Conservation (phyloP, 2,329 filamentous ascomycete genomes). For the Colletotrichum liriopes region DNA sequence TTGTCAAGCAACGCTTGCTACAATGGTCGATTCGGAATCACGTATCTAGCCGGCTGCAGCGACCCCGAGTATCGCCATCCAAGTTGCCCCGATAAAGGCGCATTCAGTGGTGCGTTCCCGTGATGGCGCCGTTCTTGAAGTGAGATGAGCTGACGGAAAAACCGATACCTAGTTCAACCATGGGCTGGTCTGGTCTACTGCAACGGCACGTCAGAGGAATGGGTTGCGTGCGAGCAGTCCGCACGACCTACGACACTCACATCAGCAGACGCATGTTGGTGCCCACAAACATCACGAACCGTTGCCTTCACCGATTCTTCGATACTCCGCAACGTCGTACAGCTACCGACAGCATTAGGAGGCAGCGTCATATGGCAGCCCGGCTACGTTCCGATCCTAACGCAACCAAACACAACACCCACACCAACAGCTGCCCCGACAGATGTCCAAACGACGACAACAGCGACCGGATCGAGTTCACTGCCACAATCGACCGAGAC, state of each 20-base stretch:
- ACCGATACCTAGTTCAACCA: conserved; percentile 39
- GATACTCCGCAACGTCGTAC: conserved; percentile 48
- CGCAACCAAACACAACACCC: conserved; percentile 3
- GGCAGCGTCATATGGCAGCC: conserved; percentile 48
- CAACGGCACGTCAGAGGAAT: conserved; percentile 51
- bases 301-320: conserved; percentile 46
- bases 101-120: conserved; percentile 27
- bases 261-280: conserved; percentile 49
- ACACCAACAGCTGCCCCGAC: background rate
- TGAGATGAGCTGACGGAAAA: background rate
- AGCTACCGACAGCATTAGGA: conserved; percentile 47
- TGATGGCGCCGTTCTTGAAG: background rate
- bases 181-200: conserved; percentile 56
- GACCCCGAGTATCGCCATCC: conserved; percentile 50
- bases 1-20: conserved; percentile 49
- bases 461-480: conserved; percentile 10
- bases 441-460: conserved; percentile 8
- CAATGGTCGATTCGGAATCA: conserved; percentile 48
- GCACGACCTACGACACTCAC: conserved; percentile 44
- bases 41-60: conserved; percentile 57
- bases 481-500: background rate
- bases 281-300: conserved; percentile 49
- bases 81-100: conserved; percentile 54
- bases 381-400: conserved; percentile 46
- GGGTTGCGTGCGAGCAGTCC: conserved; percentile 52